Percentiles rank a stretch among this genome's conserved stretches.
Conservation (phyloP, 2,329 filamentous ascomycete species). For the Orbilia javanica region DNA sequence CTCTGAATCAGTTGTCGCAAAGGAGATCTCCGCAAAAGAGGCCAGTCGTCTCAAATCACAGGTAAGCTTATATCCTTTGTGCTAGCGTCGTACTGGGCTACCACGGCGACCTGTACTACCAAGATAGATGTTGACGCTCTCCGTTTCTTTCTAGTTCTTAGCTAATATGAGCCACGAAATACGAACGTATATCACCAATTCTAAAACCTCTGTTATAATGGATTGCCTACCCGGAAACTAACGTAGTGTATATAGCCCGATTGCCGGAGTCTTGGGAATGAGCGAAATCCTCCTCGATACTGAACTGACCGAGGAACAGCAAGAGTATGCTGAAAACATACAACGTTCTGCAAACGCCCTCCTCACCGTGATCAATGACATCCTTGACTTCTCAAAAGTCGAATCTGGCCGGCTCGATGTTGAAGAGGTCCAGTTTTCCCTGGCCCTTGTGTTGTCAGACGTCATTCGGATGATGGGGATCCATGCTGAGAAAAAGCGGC, state of each 20-base stretch:
- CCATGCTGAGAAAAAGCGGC: conserved; percentile 81
- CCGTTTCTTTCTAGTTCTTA: conserved; percentile 64
- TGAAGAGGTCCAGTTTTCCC: conserved; percentile 82
- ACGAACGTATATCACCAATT: conserved; percentile 59
- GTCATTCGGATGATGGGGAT: conserved; percentile 90
- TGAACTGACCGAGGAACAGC: conserved; percentile 76
- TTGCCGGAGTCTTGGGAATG: conserved; percentile 85
- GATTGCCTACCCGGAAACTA: neutral
- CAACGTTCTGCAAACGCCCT: conserved; percentile 83
- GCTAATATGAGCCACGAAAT: conserved; percentile 88
- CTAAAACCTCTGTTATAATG: neutral
- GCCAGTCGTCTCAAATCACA: conserved; percentile 79
- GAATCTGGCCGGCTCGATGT: conserved; percentile 82
- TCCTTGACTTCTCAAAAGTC: conserved; percentile 88
- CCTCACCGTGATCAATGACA: conserved; percentile 90
- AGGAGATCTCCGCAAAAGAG: conserved; percentile 82
- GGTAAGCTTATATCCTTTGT: conserved; percentile 64
- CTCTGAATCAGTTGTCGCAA: conserved; percentile 69
- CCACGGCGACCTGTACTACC: neutral
- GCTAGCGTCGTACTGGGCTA: neutral
- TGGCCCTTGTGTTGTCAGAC: conserved; percentile 79
- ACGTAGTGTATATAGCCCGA: conserved; percentile 71
- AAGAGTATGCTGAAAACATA: conserved; percentile 81
- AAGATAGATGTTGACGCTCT: conserved; percentile 7
- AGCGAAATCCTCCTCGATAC: conserved; percentile 79